Percentiles rank a stretch among this genome's conserved stretches.
phyloP scores from a whole-genome alignment of 2,329 filamentous ascomycete species.

The Colletotrichum costaricense region DNA sequence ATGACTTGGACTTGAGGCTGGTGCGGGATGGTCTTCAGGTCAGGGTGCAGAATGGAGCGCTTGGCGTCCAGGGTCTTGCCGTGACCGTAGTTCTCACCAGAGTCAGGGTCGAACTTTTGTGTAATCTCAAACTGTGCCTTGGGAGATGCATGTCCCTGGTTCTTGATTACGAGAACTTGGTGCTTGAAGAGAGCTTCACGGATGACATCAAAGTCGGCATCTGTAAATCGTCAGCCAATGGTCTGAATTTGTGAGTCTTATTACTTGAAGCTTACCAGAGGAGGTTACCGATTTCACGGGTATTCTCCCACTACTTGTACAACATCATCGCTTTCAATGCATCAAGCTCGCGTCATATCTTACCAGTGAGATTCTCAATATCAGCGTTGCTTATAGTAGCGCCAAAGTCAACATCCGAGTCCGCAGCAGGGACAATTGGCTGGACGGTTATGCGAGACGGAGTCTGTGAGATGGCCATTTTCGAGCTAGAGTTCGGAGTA shows the following conservation, averaged over 20 bases:
- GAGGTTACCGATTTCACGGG: conserved; percentile 72
- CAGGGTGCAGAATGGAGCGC: conserved; percentile 77
- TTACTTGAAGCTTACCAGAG: conserved; percentile 54
- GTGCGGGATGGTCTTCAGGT: conserved; percentile 83
- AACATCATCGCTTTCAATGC: conserved; percentile 31
- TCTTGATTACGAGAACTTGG: conserved; percentile 78
- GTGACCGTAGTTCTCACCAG: conserved; percentile 76
- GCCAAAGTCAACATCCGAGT: conserved; percentile 67
- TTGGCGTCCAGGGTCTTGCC: conserved; percentile 77
- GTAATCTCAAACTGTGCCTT: conserved; percentile 81
- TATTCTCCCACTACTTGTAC: conserved; percentile 56
- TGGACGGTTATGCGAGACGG: conserved; percentile 42
- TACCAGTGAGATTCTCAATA: conserved; percentile 72
- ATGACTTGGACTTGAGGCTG: conserved; percentile 83
- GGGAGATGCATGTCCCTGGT: conserved; percentile 72
- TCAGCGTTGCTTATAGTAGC: conserved; percentile 68
- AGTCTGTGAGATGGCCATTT: conserved; percentile 9
- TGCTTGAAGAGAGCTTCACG: conserved; percentile 74
- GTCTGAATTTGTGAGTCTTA: not conserved
- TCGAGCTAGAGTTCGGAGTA: not conserved
- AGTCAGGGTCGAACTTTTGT: conserved; percentile 76
- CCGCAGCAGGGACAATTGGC: conserved; percentile 49
- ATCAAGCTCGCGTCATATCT: conserved; percentile 41
- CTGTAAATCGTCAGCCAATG: conserved; percentile 48
- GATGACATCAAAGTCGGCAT: conserved; percentile 73